phyloP scores from a whole-genome alignment of 352 stramenopile species.

The Phytophthora palmivora region DNA sequence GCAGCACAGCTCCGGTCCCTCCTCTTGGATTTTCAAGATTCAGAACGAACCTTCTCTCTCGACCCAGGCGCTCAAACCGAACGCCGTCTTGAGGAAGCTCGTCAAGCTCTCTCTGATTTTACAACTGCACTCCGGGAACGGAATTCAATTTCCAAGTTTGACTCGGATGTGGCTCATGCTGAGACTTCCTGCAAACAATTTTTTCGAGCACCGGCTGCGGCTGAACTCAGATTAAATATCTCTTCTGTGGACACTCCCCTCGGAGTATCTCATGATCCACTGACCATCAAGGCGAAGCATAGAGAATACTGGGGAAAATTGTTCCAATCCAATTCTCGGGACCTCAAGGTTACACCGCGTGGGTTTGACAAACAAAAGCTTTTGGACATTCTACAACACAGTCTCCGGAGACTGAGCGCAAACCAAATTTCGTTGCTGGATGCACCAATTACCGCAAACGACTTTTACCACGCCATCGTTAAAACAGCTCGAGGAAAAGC shows the following conservation, averaged over 20 bases:
- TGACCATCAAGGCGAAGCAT: background rate
- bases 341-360: background rate
- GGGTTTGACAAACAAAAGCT: slow-evolving; percentile 1
- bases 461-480: no score
- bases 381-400: background rate
- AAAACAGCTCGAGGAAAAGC: no score
- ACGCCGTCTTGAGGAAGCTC: background rate
- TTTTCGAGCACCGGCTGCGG: no score
- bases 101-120: slow-evolving; percentile 15
- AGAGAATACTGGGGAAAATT: slow-evolving; percentile 10
- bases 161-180: slow-evolving; percentile 1
- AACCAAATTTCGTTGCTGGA: no score
- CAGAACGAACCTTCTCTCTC: background rate
- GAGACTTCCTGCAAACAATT: slow-evolving; percentile 1
- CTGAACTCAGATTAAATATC: no score
- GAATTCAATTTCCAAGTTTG: slow-evolving; percentile 18
- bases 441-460: no score
- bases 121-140: background rate
- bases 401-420: background rate
- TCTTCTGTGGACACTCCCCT: slow-evolving; percentile 6
- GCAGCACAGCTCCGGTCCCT: background rate
- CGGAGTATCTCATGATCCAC: slow-evolving; percentile 7
- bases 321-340: slow-evolving; percentile 3
- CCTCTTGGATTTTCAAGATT: background rate
- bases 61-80: background rate